Conservation (phyloP, 208 protist species). For the Crithidia brevicula region DNA sequence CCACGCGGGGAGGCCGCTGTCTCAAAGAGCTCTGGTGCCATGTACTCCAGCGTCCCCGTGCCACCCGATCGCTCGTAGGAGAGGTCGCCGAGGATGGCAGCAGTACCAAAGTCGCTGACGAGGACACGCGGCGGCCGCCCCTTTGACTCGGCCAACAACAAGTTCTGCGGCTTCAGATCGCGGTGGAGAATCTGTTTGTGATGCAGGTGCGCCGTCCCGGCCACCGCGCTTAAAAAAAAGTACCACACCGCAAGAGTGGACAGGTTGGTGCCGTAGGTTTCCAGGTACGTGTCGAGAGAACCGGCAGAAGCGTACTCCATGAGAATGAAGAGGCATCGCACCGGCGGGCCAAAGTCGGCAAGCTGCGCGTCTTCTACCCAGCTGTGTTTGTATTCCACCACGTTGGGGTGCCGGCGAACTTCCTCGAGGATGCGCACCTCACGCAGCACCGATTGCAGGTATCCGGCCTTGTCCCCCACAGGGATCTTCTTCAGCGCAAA, state of each 20-base stretch:
- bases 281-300: slow-evolving; percentile 84
- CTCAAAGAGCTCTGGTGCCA: slow-evolving; percentile 90
- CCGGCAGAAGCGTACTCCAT: slow-evolving; percentile 92
- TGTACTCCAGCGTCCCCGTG: slow-evolving; percentile 91
- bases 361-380: slow-evolving; percentile 86
- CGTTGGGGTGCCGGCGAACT: slow-evolving; percentile 85
- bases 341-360: slow-evolving; percentile 89
- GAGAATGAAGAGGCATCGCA: slow-evolving; percentile 89
- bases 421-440: slow-evolving; percentile 89
- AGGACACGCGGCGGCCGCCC: slow-evolving; percentile 75
- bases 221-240: slow-evolving; percentile 86
- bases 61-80: slow-evolving; percentile 74
- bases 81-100: slow-evolving; percentile 64
- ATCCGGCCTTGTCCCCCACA: slow-evolving; percentile 80
- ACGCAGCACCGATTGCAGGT: slow-evolving; percentile 78
- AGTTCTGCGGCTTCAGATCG: slow-evolving; percentile 90
- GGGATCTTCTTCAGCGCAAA: slow-evolving; percentile 94
- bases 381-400: slow-evolving; percentile 92
- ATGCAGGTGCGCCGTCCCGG: slow-evolving; percentile 81
- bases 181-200: slow-evolving; percentile 87
- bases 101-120: slow-evolving; percentile 90
- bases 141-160: slow-evolving; percentile 64
- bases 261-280: slow-evolving; percentile 65
- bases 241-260: slow-evolving; percentile 90
- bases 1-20: slow-evolving; percentile 27